These are phyloP conservation scores for Talaromyces sp. DNA, from an alignment of 2,329 filamentous ascomycete genomes.

Conservation along the genomic window DNA sequence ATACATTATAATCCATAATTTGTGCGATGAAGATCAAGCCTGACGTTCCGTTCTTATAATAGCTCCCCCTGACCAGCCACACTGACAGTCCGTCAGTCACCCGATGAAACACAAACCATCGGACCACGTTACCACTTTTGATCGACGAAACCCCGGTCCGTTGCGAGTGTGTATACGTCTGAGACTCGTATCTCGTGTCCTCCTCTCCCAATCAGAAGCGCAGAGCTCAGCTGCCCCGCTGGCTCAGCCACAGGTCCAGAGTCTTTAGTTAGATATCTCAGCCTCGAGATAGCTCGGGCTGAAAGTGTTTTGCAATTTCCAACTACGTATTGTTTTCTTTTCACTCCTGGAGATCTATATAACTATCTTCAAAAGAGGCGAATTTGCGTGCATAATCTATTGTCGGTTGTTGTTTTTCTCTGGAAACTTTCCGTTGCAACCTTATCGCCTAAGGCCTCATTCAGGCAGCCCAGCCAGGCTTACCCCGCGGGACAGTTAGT, in stretches of 20 bases:
- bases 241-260: constrained; percentile 17
- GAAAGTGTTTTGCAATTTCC: background rate
- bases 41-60: background rate
- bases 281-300: constrained; percentile 1
- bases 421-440: background rate
- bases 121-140: background rate
- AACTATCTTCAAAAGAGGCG: no score
- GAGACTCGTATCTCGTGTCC: background rate
- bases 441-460: background rate
- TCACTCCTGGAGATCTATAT: background rate
- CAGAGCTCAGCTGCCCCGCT: constrained; percentile 13
- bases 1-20: background rate
- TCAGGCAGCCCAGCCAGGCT: background rate
- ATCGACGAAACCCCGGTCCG: background rate
- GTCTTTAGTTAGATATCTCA: background rate
- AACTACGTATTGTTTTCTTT: background rate
- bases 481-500: constrained; percentile 3
- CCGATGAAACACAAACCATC: background rate
- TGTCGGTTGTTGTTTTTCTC: background rate
- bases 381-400: background rate
- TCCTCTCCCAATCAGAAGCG: background rate
- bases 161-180: background rate
- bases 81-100: background rate
- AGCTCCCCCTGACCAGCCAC: background rate
- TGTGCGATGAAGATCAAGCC: background rate